Percentiles rank a stretch among this genome's conserved stretches.
phyloP scores from a whole-genome alignment of 495 filamentous ascomycete species.

The Ascodesmis nigricans region DNA sequence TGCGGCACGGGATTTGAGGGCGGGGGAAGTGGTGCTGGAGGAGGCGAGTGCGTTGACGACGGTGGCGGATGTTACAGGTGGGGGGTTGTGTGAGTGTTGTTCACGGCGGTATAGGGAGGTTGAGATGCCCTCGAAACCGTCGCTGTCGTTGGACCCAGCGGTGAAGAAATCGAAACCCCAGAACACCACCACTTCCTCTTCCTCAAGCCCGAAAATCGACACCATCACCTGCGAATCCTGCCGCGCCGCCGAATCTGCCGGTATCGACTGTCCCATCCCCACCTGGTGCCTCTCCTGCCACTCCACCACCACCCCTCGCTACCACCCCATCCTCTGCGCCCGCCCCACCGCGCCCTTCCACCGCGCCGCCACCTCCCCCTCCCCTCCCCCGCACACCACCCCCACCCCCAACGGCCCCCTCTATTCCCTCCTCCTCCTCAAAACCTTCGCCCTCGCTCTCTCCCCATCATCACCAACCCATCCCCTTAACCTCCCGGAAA shows the following conservation, averaged over 20 bases:
- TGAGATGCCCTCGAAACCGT: too few relatives aligned
- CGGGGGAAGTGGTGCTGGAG: conserved; percentile 52
- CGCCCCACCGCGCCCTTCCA: conserved; percentile 47
- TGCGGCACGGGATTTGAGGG: conserved; percentile 55
- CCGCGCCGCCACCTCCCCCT: conserved; percentile 36
- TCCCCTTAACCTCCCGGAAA: conserved; percentile 59
- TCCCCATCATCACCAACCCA: conserved; percentile 62
- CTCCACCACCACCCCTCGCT: conserved; percentile 43
- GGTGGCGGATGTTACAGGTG: conserved; percentile 16
- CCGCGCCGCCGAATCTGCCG: conserved; percentile 16
- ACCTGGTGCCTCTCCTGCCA: conserved; percentile 76
- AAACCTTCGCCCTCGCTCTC: conserved; percentile 63
- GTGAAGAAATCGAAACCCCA: neutral
- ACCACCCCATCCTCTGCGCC: conserved; percentile 75
- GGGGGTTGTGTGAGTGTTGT: conserved; percentile 21
- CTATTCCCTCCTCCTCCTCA: conserved; percentile 56
- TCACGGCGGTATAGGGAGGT: conserved; percentile 1
- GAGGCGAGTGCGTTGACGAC: conserved; percentile 67
- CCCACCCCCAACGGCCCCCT: conserved; percentile 27
- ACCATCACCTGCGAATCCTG: conserved; percentile 34
- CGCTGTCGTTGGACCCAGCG: neutral
- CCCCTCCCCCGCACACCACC: conserved; percentile 9
- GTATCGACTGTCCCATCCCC: conserved; percentile 33
- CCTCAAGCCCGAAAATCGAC: conserved; percentile 27
- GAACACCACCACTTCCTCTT: neutral